Evolutionary conservation across 768 basidiomycete genomes (phyloP).

Genomic region (Mycena amicta): DNA sequence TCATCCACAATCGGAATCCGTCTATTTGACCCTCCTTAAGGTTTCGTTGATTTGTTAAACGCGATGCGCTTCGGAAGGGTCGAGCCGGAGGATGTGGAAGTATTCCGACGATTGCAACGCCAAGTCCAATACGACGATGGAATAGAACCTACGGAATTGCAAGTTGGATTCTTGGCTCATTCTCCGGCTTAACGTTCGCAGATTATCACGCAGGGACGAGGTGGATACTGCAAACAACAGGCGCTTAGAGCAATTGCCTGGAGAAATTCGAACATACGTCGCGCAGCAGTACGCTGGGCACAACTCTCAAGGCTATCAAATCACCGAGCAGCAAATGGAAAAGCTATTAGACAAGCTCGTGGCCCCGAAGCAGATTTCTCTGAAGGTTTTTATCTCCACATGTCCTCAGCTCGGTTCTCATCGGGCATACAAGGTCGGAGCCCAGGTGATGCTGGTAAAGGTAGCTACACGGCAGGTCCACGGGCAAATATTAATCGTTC

Average conservation of each 20-base stretch:
- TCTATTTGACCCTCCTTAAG: constrained; percentile 29
- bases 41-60: constrained; percentile 86
- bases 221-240: constrained; percentile 69
- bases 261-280: constrained; percentile 39
- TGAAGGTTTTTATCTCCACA: constrained; percentile 44
- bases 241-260: constrained; percentile 49
- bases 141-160: constrained; percentile 85
- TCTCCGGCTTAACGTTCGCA: constrained; percentile 28
- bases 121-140: constrained; percentile 65
- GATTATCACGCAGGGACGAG: constrained; percentile 70
- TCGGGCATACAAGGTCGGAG: constrained; percentile 53
- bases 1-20: background rate
- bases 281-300: constrained; percentile 49
- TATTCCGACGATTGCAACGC: constrained; percentile 62
- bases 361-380: constrained; percentile 44
- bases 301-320: constrained; percentile 43
- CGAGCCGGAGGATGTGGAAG: constrained; percentile 39
- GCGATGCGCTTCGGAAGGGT: constrained; percentile 80
- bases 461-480: too few relatives aligned
- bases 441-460: constrained; percentile 87
- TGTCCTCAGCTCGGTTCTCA: background rate
- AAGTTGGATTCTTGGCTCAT: constrained; percentile 21
- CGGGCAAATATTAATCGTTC: too few relatives aligned
- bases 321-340: constrained; percentile 42
- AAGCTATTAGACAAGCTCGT: constrained; percentile 63